Evolutionary conservation across 2,329 filamentous ascomycete species (phyloP), one percentile per base, ranked within the genome.

Genomic region (Drechslera avenae): DNA sequence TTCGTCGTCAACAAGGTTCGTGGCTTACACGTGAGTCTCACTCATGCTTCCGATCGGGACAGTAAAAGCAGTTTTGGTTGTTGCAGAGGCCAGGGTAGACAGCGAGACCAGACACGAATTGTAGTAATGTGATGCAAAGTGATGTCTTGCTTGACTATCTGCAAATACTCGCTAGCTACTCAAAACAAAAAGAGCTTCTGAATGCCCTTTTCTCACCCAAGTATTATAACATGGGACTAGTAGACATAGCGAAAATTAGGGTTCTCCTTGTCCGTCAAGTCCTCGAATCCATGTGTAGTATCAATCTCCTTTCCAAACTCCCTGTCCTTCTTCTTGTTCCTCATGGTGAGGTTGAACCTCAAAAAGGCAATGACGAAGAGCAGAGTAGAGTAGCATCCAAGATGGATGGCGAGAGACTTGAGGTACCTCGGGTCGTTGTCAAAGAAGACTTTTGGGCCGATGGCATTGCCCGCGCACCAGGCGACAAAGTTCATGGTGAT

Each of bases 401-500:
- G 76, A 61, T 90, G 86, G 1, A 85, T 86, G 5, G 84, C 78
- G 52, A 89, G 88, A 1, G 87, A 87, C 53, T 84, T 87, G 62
- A 86, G 84, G 69, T 90, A 90, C 7, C 83, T 78, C 0, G 87
- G 86, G 63, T 90, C 83, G 64, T 76, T 76, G 14, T 75, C 72
- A 35, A 62, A 52, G 47, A 73, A 73, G 32, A 73, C 63, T 26
- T 72, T 70, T 68, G 67, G 74, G 75, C 83, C 86, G 39, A 87
- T 84, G 2, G 86, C 82, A 59, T 90, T 90, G 1, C 87, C 87
- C 0, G 81, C 79, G 16, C 83, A 81, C 86, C 86, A 90, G 34
- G 84, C 81, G 56, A 89, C 79, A 64, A 90, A 90, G 70, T 88
- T 89, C 58, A 84, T 80, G 5, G 87, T 85, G 3, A 90, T 81